Percentiles rank a stretch among this genome's conserved stretches.
These are phyloP conservation scores for Adansonia gregorii DNA, from an alignment of 441 rosid species.

Conservation along the genomic window DNA sequence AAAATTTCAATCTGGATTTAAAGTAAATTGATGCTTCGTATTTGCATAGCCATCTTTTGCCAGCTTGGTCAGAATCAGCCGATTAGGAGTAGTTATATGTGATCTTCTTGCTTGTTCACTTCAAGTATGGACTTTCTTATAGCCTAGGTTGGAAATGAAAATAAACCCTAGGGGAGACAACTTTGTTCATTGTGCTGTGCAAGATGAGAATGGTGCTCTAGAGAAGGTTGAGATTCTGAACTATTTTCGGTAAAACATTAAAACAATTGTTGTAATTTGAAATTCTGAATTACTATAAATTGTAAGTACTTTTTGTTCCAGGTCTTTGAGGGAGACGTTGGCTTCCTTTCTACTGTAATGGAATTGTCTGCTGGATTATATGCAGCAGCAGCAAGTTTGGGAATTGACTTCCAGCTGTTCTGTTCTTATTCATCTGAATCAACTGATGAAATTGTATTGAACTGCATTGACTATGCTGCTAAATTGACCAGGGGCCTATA, in stretches of 20 bases:
- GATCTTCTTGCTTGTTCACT: slow-evolving; percentile 23
- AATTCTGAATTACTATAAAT: slow-evolving; percentile 13
- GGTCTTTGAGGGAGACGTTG: slow-evolving; percentile 75
- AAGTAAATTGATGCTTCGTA: slow-evolving; percentile 14
- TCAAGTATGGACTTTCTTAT: slow-evolving; percentile 7
- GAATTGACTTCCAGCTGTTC: slow-evolving; percentile 83
- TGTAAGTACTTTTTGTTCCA: slow-evolving; percentile 33
- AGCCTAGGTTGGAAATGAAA: slow-evolving; percentile 16
- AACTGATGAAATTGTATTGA: slow-evolving; percentile 76
- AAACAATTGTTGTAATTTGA: slow-evolving; percentile 6
- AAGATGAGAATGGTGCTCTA: slow-evolving; percentile 10
- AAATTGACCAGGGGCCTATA: slow-evolving; percentile 47
- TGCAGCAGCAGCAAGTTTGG: slow-evolving; percentile 95
- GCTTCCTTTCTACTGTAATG: slow-evolving; percentile 63
- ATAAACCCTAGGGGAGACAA: slow-evolving; percentile 11
- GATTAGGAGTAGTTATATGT: slow-evolving; percentile 9
- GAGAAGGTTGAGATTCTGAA: slow-evolving; percentile 3
- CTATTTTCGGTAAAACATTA: slow-evolving; percentile 6
- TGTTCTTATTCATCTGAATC: slow-evolving; percentile 74
- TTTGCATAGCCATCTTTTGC: slow-evolving; percentile 20
- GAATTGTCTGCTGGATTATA: slow-evolving; percentile 77
- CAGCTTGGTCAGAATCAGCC: slow-evolving; percentile 18
- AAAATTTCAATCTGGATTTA: neutral
- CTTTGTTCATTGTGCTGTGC: slow-evolving; percentile 7
- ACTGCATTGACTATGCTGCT: slow-evolving; percentile 57